Evolutionary conservation across 306 rosid genomes (phyloP), one percentile per base, ranked within the genome.

Genomic region (Aeschynomene evenia): DNA sequence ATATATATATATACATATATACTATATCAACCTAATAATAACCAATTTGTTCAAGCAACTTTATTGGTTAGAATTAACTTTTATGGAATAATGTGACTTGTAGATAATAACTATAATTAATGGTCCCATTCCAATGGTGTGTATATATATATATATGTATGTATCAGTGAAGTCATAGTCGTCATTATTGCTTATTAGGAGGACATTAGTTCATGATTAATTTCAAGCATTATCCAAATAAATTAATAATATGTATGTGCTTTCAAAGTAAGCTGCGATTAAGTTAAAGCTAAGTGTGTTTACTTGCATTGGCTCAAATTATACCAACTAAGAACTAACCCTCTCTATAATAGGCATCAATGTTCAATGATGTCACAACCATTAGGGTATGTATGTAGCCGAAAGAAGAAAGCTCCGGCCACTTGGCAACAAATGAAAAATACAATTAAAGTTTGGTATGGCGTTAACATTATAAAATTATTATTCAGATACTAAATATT

Each of bases 31-130:
- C 7, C n/a, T n/a, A n/a, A 26, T 24, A 54, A 31, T 34, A 64
- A 31, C 46, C 75, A 53, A 65, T 12, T 76, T 66, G 76, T 16
- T 45, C 6, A 81, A 67, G 72, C 72, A 58, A 76, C 57, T n/a
- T n/a, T n/a, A n/a, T n/a, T 43, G 26, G 64, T 45, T 52, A 43
- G 71, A 71, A 63, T 58, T 33, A 71, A 58, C 52, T 72, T n/a
- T 57, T 50, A 58, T 56, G 69, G 68, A 65, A 29, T 79, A 65
- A 29, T 79, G 20, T 73, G 78, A 66, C 66, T 59, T 37, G 23
- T 24, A 7, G 57, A 45, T 4, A 59, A 5, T 45, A 45, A 6
- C n/a, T n/a, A n/a, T 45, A 9, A n/a, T 12, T 50, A 52, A 48
- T 71, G 71, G 66, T 66, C 66, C 58, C 66, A 51, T 60, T 66